A percentile compares a stretch with the other conserved stretches of the same genome.
These are phyloP conservation scores for Multifurca ochricompacta DNA, from an alignment of 768 basidiomycete species.

Conservation along the genomic window DNA sequence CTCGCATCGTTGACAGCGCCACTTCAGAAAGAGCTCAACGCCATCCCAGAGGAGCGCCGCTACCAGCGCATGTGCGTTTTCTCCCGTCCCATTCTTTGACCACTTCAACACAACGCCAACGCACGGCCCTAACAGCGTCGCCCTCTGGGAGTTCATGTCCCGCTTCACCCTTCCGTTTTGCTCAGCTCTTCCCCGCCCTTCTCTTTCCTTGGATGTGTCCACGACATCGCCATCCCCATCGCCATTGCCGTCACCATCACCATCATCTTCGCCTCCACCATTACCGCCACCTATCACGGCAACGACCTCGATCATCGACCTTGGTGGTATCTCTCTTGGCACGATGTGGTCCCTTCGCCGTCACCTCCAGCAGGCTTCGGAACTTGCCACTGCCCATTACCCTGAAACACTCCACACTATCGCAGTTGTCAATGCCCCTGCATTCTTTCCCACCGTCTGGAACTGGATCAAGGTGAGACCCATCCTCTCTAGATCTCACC, in stretches of 20 bases:
- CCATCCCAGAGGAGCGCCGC: constrained; percentile 44
- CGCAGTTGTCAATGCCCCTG: constrained; percentile 69
- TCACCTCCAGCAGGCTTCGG: constrained; percentile 70
- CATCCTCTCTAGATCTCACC: no score
- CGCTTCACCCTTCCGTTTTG: constrained; percentile 61
- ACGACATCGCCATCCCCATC: background rate
- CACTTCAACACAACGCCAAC: background rate
- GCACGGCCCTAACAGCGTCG: constrained; percentile 37
- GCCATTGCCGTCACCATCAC: constrained; percentile 36
- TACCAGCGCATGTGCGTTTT: constrained; percentile 67
- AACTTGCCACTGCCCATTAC: constrained; percentile 71
- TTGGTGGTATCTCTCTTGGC: constrained; percentile 51
- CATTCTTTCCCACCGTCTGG: constrained; percentile 81
- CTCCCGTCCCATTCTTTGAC: background rate
- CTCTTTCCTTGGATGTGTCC: constrained; percentile 12
- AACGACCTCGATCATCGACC: constrained; percentile 63
- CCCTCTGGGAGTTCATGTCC: constrained; percentile 58
- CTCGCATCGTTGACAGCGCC: constrained; percentile 49
- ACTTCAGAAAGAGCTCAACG: constrained; percentile 53
- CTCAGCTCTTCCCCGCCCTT: constrained; percentile 46
- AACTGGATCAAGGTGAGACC: constrained; percentile 69
- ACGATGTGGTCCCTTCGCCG: constrained; percentile 62
- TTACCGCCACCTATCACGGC: constrained; percentile 48
- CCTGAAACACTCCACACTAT: constrained; percentile 68
- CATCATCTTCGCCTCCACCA: background rate